Evolutionary conservation across 805 yeast species (phyloP).

Genomic region (Peterozyma toletana): DNA sequence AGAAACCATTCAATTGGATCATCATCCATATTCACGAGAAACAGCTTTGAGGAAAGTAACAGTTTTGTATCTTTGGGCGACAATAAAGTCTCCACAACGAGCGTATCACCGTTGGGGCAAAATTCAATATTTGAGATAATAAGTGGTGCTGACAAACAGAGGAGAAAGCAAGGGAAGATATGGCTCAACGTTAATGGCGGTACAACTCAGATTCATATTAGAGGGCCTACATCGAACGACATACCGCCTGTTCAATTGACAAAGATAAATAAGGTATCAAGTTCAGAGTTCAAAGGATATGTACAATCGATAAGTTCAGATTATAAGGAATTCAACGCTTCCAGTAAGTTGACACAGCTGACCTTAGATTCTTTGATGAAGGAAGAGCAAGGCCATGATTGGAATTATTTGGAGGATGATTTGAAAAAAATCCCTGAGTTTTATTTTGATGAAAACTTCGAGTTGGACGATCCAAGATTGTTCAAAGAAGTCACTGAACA

Average conservation of each 20-base stretch:
- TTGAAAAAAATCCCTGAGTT: conserved; percentile 56
- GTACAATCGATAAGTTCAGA: conserved; percentile 33
- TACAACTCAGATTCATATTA: conserved; percentile 38
- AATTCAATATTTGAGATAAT: conserved; percentile 76
- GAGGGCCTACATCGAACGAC: conserved; percentile 71
- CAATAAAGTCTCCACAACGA: conserved; percentile 28
- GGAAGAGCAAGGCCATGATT: conserved; percentile 15
- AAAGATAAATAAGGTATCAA: conserved; percentile 37
- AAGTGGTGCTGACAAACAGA: conserved; percentile 42
- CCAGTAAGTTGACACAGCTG: conserved; percentile 34
- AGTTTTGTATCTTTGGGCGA: conserved; percentile 26
- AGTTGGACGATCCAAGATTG: conserved; percentile 81
- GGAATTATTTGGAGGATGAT: conserved; percentile 12
- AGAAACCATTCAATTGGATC: conserved; percentile 7
- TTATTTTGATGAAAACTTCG: conserved; percentile 60
- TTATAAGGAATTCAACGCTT: conserved; percentile 34
- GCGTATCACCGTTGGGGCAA: conserved; percentile 54
- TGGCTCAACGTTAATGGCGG: conserved; percentile 20
- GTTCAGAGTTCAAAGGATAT: conserved; percentile 36
- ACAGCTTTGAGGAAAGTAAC: conserved; percentile 26
- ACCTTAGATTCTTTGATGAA: conserved; percentile 29
- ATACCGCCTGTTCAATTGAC: conserved; percentile 76
- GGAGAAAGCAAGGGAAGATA: conserved; percentile 15
- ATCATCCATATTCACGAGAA: conserved; percentile 18
- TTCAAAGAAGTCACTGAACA: conserved; percentile 70